A percentile compares a stretch with the other conserved stretches of the same genome.
These are phyloP conservation scores for Ceratocystis eucalypticola DNA, from an alignment of 2,329 filamentous ascomycete species.

Conservation along the genomic window DNA sequence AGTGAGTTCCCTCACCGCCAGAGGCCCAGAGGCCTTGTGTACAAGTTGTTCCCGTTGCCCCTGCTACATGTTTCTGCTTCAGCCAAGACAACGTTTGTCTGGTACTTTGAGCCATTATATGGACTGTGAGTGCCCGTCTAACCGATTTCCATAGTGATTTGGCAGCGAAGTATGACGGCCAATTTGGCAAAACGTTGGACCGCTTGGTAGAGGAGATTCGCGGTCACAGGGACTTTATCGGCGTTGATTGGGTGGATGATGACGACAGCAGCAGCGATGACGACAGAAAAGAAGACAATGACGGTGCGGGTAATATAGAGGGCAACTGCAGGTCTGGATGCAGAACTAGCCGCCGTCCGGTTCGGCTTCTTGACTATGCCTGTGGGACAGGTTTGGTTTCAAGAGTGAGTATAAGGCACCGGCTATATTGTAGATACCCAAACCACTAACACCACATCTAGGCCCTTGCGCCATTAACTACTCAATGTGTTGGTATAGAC, in stretches of 20 bases:
- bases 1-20: constrained; percentile 3
- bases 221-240: constrained; percentile 45
- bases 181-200: constrained; percentile 34
- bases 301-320: not conserved
- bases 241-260: constrained; percentile 39
- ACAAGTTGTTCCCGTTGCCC: not conserved
- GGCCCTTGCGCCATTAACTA: constrained; percentile 48
- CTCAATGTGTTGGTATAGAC: constrained; percentile 54
- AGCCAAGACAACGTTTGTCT: not conserved
- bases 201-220: constrained; percentile 43
- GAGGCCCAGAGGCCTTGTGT: not conserved
- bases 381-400: constrained; percentile 58
- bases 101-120: too few relatives aligned
- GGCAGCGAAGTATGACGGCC: constrained; percentile 10
- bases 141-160: not conserved
- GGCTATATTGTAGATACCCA: not conserved
- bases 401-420: constrained; percentile 33
- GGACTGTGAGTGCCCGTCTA: not conserved
- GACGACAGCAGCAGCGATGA: constrained; percentile 28
- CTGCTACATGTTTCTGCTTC: not conserved
- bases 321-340: not conserved
- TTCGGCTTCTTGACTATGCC: constrained; percentile 59
- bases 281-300: not conserved
- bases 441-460: constrained; percentile 24
- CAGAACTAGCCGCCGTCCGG: constrained; percentile 23